Evolutionary conservation across 345 rosid species (phyloP), one percentile per base, ranked within the genome.

Genomic region (Rhizophora apiculata): DNA sequence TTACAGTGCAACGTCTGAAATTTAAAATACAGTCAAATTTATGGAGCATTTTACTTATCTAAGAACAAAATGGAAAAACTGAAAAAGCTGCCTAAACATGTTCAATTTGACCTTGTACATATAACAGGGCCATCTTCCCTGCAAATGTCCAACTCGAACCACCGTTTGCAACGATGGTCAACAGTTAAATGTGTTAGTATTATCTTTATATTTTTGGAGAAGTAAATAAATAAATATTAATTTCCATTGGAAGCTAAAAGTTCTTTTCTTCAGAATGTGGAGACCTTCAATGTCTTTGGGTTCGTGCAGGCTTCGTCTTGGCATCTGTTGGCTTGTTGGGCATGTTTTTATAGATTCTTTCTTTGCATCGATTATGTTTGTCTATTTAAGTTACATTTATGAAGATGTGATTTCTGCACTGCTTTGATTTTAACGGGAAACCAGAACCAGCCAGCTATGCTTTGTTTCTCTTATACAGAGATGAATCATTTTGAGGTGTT

Each of bases 221-320:
- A 54, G 10, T 18, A 21, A 54, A 10, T 21, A 10, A n/a, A 53
- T 53, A 20, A 26, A 7, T 24, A 6, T 10, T 30, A 59, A 56
- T 6, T 27, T 32, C 72, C 6, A 6, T 7, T 24, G 27, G 32
- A 56, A 39, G 62, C 8, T 39, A 19, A 30, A 56, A 56, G 74
- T 74, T 59, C 76, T 64, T 80, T 77, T 55, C 81, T 80, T 76
- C 46, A 65, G 52, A 57, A 63, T 60, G 52, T 54, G 73, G 73
- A 63, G 63, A 34, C 60, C 60, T 46, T 60, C 5, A 13, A 16
- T 46, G 36, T 58, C 27, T 46, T 43, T 62, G 32, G 30, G 32
- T 67, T 31, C 61, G 71, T 73, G 68, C 32, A 21, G 63, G 54
- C 60, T 55, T 74, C 43, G 62, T n/a, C 58, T 71, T 74, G 67